Base-by-base conservation (phyloP, 179 eudicot genomes). In the Patellifolia procumbens region DNA sequence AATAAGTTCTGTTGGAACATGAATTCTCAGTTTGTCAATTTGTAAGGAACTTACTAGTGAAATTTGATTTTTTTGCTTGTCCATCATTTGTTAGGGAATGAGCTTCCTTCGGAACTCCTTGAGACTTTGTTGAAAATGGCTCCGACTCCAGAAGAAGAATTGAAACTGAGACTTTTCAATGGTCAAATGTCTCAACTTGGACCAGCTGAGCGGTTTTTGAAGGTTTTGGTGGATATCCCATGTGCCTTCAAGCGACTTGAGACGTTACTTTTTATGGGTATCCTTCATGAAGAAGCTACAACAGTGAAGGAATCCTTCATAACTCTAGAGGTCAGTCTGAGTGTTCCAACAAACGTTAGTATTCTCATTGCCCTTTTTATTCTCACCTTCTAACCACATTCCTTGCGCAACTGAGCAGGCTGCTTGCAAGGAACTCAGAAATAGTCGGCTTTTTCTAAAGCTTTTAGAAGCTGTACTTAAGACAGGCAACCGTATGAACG, bases 401-500 rank as follows among this genome's bases (percentile, higher is more conserved):
- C 46, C 32, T 43, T 74, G 53, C 52, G 15, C 29, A 37, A 9
- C 49, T 75, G 76, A 56, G 35, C 80, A 92, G 97, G 92, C 87
- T 72, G 97, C 97, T 80, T 91, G 91, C 83, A 86, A 82, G 74
- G 89, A 87, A 76, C 89, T 92, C 31, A 85, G 82, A 72, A 90
- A 81, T 51, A 91, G 92, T 67, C 81, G 97, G 59, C 86, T 92
- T 52, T 92, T 92, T 81, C 88, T 88, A 46, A 92, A 92, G 78
- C 93, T 92, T 71, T 81, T 92, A 37, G 97, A 92, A 79, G 97
- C 97, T 39, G 97, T 92, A 70, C 83, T 92, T 56, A 92, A 92
- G 85, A 92, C 97, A 0, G 97, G 97, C 7, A 92, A 92, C 67
- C 91, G 97, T 42, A 92, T 92, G 97, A 92, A 92, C 61, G 89